Evolutionary conservation across 345 rosid genomes (phyloP).

Genomic region (Barbarea vulgaris): DNA sequence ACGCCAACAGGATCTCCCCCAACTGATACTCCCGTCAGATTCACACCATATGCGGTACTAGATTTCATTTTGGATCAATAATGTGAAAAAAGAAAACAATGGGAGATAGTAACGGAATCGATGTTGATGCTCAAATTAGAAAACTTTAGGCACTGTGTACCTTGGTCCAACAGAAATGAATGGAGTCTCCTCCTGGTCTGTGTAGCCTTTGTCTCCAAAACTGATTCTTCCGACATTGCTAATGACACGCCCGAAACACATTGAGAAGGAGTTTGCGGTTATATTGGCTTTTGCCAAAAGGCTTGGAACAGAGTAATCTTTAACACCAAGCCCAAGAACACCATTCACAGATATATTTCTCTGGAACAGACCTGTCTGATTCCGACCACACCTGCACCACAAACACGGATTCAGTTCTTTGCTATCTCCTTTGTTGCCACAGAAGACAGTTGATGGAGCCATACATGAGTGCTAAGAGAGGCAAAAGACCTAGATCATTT

Average conservation of each 20-base stretch:
- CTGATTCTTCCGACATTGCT: constrained; percentile 75
- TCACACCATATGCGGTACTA: constrained; percentile 74
- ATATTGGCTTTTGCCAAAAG: constrained; percentile 63
- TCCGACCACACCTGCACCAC: constrained; percentile 74
- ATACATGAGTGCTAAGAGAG: neutral
- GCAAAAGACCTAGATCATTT: neutral
- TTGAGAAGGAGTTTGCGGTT: constrained; percentile 83
- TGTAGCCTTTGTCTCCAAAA: constrained; percentile 87
- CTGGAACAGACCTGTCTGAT: constrained; percentile 84
- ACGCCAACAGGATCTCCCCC: constrained; percentile 50
- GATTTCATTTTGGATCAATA: constrained; percentile 28
- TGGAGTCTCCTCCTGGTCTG: constrained; percentile 77
- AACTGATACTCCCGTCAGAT: constrained; percentile 52
- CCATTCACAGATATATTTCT: constrained; percentile 68
- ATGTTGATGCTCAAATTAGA: neutral
- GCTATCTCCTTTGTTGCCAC: neutral
- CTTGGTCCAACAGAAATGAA: constrained; percentile 53
- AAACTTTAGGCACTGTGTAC: constrained; percentile 39
- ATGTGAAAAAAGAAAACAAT: neutral
- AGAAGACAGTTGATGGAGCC: neutral
- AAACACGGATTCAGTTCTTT: constrained; percentile 14
- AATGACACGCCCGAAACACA: constrained; percentile 64
- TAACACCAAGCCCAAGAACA: constrained; percentile 86
- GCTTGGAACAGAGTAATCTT: constrained; percentile 76
- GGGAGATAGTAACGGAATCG: neutral